Base-by-base conservation (phyloP, 345 rosid species). In the Eucalyptus rudis region DNA sequence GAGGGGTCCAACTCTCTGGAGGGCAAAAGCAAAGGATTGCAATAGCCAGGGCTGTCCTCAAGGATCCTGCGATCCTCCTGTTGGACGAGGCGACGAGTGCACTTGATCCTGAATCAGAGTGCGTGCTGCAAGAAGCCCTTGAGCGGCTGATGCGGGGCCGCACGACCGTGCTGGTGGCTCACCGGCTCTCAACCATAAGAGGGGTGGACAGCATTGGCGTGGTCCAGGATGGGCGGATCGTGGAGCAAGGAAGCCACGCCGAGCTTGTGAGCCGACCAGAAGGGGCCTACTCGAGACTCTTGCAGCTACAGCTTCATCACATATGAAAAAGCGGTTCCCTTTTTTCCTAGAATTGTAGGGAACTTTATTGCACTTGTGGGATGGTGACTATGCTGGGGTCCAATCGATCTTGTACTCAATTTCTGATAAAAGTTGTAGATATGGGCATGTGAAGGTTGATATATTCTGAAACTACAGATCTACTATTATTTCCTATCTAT, bases 11-110 rank as follows among this genome's bases (percentile, higher is more conserved):
- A 88, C 95, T 98, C 88, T 97, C 99, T 3, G 99, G 99, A 5
- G 99, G 99, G 43, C 99, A 98, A 88, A 98, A 98, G 88, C 99
- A 98, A 92, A 96, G 99, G 92, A 98, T 98, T 2, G 99, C 99
- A 1, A 98, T 98, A 27, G 99, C 99, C 13, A 92, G 99, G 90
- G 99, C 99, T 2, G 97, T 98, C 47, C 99, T 98, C 40, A 98
- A 98, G 94, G 95, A 98, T 93, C 99, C 99, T 10, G 91, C 98
- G 49, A 96, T 98, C 84, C 94, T 98, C 58, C 90, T 98, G 44
- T 96, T 98, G 10, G 99, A 98, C 12, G 99, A 98, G 92, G 99
- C 99, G 64, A 98, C 99, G 6, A 98, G 99, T 36, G 99, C 99
- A 4, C 96, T 98, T 3, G 99, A 98, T n/a, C 99, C 99, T 0